Percentiles rank a stretch among this genome's conserved stretches.
Conservation (phyloP, 2,329 filamentous ascomycete species). For the Fusarium sp. region DNA sequence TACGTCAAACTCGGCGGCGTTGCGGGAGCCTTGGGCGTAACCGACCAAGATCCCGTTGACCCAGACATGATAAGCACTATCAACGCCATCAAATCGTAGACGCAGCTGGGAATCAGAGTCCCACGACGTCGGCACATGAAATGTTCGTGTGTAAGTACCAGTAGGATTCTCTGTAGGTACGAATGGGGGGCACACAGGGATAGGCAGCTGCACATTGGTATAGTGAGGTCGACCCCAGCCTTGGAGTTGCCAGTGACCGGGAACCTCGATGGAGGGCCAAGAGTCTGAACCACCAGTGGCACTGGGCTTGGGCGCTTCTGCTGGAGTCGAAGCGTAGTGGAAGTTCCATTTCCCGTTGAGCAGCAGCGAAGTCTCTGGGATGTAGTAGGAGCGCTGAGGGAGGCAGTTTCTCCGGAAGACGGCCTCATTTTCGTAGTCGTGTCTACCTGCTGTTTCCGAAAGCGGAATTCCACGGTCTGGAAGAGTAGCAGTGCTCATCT, state of each 20-base stretch:
- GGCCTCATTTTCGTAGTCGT: neutral
- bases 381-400: neutral
- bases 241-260: neutral
- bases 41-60: neutral
- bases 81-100: conserved; percentile 1
- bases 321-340: neutral
- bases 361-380: neutral
- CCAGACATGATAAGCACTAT: neutral
- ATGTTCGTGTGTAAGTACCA: neutral
- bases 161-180: neutral
- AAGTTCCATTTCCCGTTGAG: conserved; percentile 6
- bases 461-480: neutral
- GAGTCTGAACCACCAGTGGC: neutral
- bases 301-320: neutral
- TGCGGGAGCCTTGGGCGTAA: neutral
- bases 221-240: neutral
- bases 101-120: neutral
- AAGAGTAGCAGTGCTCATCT: no score
- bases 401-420: neutral
- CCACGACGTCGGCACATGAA: neutral
- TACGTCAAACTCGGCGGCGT: neutral
- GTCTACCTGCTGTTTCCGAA: neutral
- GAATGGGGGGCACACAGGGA: neutral
- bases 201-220: neutral
- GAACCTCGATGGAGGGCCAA: conserved; percentile 1